A percentile compares a stretch with the other conserved stretches of the same genome.
These are phyloP conservation scores for Candida sp. DNA, from an alignment of 1,139 yeast genomes.

Conservation along the genomic window DNA sequence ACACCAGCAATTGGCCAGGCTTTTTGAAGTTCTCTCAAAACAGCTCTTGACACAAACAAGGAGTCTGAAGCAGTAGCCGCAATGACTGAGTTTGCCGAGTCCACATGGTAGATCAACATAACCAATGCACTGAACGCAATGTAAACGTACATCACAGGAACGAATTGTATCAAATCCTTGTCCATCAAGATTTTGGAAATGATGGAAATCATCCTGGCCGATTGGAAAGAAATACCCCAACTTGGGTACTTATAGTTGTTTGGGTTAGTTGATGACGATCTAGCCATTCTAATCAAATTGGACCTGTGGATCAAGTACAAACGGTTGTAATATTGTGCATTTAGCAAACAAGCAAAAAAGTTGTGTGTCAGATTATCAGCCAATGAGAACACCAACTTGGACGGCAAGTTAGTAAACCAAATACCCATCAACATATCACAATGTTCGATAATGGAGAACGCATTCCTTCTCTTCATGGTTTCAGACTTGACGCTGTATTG, in stretches of 20 bases:
- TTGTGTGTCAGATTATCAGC: constrained; percentile 56
- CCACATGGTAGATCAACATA: constrained; percentile 77
- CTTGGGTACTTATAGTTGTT: constrained; percentile 69
- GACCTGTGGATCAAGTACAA: constrained; percentile 76
- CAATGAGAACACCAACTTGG: constrained; percentile 64
- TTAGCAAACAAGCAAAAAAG: constrained; percentile 64
- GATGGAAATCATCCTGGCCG: constrained; percentile 79
- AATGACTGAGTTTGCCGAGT: constrained; percentile 59
- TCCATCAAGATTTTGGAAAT: constrained; percentile 64
- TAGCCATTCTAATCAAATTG: constrained; percentile 60
- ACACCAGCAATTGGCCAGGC: constrained; percentile 51
- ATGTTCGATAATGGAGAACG: constrained; percentile 63
- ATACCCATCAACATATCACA: constrained; percentile 84
- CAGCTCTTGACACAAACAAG: constrained; percentile 53
- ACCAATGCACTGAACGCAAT: constrained; percentile 71
- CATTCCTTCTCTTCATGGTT: constrained; percentile 48
- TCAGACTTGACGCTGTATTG: constrained; percentile 78
- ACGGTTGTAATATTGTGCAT: constrained; percentile 76
- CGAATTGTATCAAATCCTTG: constrained; percentile 53
- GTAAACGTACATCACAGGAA: constrained; percentile 62
- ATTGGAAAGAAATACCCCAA: constrained; percentile 87
- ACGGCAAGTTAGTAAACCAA: constrained; percentile 77
- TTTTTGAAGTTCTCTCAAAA: constrained; percentile 55
- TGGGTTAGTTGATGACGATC: constrained; percentile 44
- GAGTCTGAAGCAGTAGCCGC: constrained; percentile 66